Evolutionary conservation across 192 early-diverging fungal species (phyloP).

Genomic region (Backusella tuberculispora): DNA sequence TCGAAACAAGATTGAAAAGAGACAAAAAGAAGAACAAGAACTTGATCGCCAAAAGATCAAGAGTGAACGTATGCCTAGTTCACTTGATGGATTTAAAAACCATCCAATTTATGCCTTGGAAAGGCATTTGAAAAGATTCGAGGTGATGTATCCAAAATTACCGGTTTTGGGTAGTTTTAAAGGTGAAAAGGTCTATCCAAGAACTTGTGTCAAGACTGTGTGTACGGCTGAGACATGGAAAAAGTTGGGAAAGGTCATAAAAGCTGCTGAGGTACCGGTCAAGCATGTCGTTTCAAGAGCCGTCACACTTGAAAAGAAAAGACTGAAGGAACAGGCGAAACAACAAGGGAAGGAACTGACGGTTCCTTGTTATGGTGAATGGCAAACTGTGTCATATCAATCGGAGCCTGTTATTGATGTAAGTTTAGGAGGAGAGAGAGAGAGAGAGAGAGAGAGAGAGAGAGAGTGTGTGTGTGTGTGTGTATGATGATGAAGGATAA

Average conservation of each 20-base stretch:
- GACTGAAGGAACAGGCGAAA: conserved; percentile 41
- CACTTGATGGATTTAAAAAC: conserved; percentile 76
- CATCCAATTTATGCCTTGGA: conserved; percentile 87
- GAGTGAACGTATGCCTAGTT: conserved; percentile 76
- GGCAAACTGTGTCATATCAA: conserved; percentile 81
- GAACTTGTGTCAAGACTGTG: conserved; percentile 67
- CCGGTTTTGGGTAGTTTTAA: conserved; percentile 78
- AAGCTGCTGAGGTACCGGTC: conserved; percentile 40
- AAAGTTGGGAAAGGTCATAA: conserved; percentile 61
- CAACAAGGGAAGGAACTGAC: conserved; percentile 34
- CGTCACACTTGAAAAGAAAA: conserved; percentile 48
- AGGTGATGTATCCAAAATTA: conserved; percentile 71
- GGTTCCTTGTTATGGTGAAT: conserved; percentile 75
- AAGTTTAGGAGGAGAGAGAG: conserved; percentile 25
- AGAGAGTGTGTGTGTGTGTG: background rate
- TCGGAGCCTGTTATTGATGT: conserved; percentile 67
- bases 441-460: too few species aligned
- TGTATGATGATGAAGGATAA: background rate
- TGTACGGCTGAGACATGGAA: conserved; percentile 65
- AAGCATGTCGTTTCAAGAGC: conserved; percentile 51
- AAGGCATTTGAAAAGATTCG: conserved; percentile 79
- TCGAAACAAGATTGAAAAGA: conserved; percentile 49
- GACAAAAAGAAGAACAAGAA: conserved; percentile 45
- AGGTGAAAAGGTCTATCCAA: conserved; percentile 80
- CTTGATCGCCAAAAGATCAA: conserved; percentile 27